phyloP scores from a whole-genome alignment of 2,329 filamentous ascomycete genomes.

The Talaromyces sp. region DNA sequence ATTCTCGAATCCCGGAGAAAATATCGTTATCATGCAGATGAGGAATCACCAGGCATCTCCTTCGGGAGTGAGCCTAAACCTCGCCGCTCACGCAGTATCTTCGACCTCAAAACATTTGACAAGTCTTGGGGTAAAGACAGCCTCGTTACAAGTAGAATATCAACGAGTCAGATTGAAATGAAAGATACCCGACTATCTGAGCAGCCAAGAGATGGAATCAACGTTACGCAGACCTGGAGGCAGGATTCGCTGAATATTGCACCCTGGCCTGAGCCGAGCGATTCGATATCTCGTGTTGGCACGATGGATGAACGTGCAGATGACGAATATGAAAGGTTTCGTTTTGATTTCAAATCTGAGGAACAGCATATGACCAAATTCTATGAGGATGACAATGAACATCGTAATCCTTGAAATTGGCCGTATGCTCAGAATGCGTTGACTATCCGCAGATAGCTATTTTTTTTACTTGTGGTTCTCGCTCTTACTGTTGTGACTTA shows the following conservation, averaged over 20 bases:
- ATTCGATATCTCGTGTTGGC: background rate
- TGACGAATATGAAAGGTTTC: background rate
- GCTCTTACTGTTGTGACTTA: background rate
- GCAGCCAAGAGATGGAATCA: background rate
- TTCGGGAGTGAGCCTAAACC: background rate
- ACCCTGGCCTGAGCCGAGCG: background rate
- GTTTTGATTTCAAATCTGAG: background rate
- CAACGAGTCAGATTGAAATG: background rate
- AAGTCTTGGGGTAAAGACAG: background rate
- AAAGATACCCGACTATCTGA: background rate
- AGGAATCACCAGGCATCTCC: background rate
- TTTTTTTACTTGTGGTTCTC: background rate
- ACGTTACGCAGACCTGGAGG: background rate
- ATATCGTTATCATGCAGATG: background rate
- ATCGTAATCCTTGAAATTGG: background rate
- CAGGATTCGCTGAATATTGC: background rate
- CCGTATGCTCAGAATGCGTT: background rate
- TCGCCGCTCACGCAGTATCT: background rate
- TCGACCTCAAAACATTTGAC: background rate
- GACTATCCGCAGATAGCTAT: background rate
- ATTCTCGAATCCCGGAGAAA: conserved; percentile 3
- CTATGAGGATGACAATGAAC: background rate
- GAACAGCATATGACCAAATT: background rate
- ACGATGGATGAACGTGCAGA: background rate
- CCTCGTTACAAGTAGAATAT: background rate